Evolutionary conservation across 495 filamentous ascomycete species (phyloP).

Genomic region (Annulohypoxylon nitens): DNA sequence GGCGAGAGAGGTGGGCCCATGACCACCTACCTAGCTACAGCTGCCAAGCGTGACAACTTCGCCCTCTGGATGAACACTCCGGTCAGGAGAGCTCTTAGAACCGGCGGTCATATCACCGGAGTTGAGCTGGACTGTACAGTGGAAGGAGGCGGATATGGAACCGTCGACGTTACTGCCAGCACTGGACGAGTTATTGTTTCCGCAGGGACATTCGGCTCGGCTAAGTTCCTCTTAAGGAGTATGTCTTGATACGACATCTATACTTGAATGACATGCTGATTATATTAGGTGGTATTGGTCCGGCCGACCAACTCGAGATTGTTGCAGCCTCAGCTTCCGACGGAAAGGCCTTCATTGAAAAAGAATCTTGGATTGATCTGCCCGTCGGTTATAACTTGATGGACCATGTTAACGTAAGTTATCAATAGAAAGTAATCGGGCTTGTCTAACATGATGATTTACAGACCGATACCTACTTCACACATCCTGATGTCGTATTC

Average conservation of each 20-base stretch:
- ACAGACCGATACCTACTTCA: constrained; percentile 74
- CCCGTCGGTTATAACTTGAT: constrained; percentile 81
- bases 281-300: constrained; percentile 70
- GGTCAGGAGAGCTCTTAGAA: constrained; percentile 74
- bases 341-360: constrained; percentile 66
- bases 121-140: constrained; percentile 74
- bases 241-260: constrained; percentile 9
- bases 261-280: constrained; percentile 43
- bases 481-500: constrained; percentile 69
- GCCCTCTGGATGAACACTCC: constrained; percentile 74
- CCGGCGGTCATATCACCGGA: constrained; percentile 71
- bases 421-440: background rate
- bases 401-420: constrained; percentile 74
- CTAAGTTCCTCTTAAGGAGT: constrained; percentile 73
- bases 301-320: constrained; percentile 69
- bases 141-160: constrained; percentile 68
- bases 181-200: constrained; percentile 77
- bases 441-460: constrained; percentile 11
- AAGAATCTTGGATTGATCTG: constrained; percentile 73
- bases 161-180: constrained; percentile 67
- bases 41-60: constrained; percentile 74
- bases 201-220: constrained; percentile 76
- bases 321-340: constrained; percentile 65
- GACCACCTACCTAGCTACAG: constrained; percentile 78
- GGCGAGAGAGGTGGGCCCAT: constrained; percentile 78